Conservation (phyloP, 1,284 basidiomycete genomes). For the Cutaneotrichosporon cavernicola region DNA sequence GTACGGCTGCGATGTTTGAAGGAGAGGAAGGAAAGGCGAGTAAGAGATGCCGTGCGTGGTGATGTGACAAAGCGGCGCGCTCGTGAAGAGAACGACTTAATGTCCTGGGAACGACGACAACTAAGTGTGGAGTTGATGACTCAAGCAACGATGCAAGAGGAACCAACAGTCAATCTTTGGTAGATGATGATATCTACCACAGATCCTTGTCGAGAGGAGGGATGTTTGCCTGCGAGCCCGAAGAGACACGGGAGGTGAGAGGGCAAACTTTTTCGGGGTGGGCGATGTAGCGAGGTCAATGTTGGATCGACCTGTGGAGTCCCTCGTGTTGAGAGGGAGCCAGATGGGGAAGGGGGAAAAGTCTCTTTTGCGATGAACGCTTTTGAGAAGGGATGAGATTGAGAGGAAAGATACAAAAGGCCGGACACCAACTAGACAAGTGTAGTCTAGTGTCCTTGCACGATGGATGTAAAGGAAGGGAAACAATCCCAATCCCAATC, state of each 20-base stretch:
- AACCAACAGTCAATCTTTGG: neutral
- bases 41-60: neutral
- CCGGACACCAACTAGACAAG: constrained; percentile 11
- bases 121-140: neutral
- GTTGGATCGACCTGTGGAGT: constrained; percentile 2
- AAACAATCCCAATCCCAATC: neutral
- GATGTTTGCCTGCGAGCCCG: neutral
- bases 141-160: neutral
- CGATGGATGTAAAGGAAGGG: constrained; percentile 8
- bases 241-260: neutral
- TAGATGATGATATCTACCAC: constrained; percentile 7
- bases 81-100: neutral
- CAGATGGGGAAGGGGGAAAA: neutral
- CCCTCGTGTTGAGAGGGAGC: constrained; percentile 6
- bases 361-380: constrained; percentile 15
- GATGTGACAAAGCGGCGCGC: constrained; percentile 3
- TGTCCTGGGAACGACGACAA: constrained; percentile 3
- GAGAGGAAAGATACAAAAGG: neutral
- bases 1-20: constrained; percentile 6
- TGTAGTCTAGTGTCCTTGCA: constrained; percentile 1
- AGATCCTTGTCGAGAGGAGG: constrained; percentile 2
- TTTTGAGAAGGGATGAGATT: constrained; percentile 9
- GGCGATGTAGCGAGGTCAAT: neutral
- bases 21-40: constrained; percentile 9
- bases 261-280: constrained; percentile 19